phyloP scores from a whole-genome alignment of 2,329 filamentous ascomycete genomes.

The Pleomassaria siparia region DNA sequence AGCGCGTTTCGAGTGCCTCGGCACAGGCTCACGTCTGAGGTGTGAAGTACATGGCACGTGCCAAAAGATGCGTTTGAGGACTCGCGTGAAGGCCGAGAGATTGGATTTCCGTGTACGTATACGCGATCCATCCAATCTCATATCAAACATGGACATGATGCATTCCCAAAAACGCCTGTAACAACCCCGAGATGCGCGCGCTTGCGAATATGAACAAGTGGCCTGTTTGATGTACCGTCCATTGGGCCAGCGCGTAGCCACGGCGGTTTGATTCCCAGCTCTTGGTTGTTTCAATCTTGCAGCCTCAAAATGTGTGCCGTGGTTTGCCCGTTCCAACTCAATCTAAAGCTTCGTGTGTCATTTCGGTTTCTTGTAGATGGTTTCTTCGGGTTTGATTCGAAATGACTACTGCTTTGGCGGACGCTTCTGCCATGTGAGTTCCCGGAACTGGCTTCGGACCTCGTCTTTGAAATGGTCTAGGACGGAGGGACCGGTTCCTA shows the following conservation, averaged over 20 bases:
- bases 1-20: not conserved
- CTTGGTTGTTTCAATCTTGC: not conserved
- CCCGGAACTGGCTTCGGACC: constrained; percentile 50
- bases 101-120: not conserved
- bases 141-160: not conserved
- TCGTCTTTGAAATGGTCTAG: constrained; percentile 57
- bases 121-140: not conserved
- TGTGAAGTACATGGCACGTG: not conserved
- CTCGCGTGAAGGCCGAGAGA: not conserved
- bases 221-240: not conserved
- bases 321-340: not conserved
- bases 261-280: not conserved
- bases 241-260: not conserved
- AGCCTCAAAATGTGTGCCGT: no score
- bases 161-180: constrained; percentile 2
- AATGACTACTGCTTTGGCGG: constrained; percentile 16
- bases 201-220: not conserved
- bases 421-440: constrained; percentile 41
- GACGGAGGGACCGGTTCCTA: constrained; percentile 44
- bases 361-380: constrained; percentile 1
- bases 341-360: not conserved
- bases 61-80: no score
- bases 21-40: not conserved
- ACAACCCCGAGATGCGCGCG: not conserved
- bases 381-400: not conserved